Evolutionary conservation across 257 asterid genomes (phyloP).

Genomic region (Lavandula angustifolia): DNA sequence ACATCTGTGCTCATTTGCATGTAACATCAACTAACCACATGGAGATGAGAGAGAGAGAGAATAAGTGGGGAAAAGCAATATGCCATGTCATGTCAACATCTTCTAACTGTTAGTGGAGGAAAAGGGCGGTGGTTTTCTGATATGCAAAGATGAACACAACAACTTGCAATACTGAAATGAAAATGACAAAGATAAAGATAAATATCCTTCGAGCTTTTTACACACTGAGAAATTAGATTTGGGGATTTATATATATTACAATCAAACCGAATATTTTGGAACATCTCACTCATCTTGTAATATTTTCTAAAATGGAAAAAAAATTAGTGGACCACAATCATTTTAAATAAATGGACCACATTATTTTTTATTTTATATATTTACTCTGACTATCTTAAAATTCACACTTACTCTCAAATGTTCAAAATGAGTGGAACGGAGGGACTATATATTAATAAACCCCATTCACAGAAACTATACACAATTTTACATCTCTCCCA

Average conservation of each 20-base stretch:
- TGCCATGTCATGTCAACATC: background rate
- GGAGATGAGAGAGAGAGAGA: background rate
- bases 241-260: background rate
- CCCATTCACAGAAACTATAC: conserved; percentile 15
- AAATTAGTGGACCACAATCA: too few species aligned
- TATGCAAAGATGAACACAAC: background rate
- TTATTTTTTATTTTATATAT: too few species aligned
- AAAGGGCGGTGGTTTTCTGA: background rate
- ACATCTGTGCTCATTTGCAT: too few species aligned
- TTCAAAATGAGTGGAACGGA: too few species aligned
- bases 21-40: too few species aligned
- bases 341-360: too few species aligned
- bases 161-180: background rate
- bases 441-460: background rate
- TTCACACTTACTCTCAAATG: too few species aligned
- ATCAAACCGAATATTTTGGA: background rate
- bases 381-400: too few species aligned
- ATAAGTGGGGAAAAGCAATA: conserved; percentile 4
- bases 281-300: too few species aligned
- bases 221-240: background rate
- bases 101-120: conserved; percentile 18
- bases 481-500: conserved; percentile 16
- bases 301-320: too few species aligned
- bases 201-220: background rate
- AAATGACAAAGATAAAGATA: conserved; percentile 2